Base-by-base conservation (phyloP, 202 grass and related monocot species). In the Setaria viridis region DNA sequence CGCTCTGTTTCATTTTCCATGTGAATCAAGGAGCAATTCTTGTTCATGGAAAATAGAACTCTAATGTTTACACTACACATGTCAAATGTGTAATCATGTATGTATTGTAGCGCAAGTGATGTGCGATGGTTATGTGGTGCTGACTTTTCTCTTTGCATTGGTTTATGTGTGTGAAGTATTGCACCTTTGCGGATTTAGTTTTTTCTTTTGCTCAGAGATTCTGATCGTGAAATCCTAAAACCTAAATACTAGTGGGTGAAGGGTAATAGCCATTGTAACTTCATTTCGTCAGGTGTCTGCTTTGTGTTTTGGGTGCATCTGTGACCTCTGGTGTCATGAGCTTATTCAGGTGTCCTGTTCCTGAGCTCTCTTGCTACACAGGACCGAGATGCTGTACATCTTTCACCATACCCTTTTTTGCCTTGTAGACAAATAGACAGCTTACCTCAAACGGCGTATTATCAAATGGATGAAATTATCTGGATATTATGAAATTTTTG, bases 401-500 rank as follows among this genome's bases (percentile, higher is more conserved):
- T 63, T 32, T 33, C 29, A 32, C 60, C 60, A 14, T 63, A 63
- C 29, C 11, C 1, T 32, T 14, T 48, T 78, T 46, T 10, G 46
- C 11, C 21, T 9, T 60, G 14, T 71, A 57, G 4, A 14, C 55
- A 81, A 62, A 65, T 37, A 34, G 17, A 30, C 13, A 34, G 2
- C 19, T 35, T 16, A 12, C 12, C 3, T 68, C 30, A 87, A 87
- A 34, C 16, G 58, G 29, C 78, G 34, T 74, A 11, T 48, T 80
- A 9, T 57, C 5, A 1, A 15, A 34, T 15, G 6, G 37, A 76
- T 67, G 32, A 60, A 58, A 15, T 50, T 70, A 9, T 19, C 72
- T 75, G 55, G 78, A 80, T 55, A 68, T 62, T 14, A 11, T 30
- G 39, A 77, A 62, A 17, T 76, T 25, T 53, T 63, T 62, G 10